Conservation (phyloP, 768 basidiomycete species). For the Podaxis mareebaensis region DNA sequence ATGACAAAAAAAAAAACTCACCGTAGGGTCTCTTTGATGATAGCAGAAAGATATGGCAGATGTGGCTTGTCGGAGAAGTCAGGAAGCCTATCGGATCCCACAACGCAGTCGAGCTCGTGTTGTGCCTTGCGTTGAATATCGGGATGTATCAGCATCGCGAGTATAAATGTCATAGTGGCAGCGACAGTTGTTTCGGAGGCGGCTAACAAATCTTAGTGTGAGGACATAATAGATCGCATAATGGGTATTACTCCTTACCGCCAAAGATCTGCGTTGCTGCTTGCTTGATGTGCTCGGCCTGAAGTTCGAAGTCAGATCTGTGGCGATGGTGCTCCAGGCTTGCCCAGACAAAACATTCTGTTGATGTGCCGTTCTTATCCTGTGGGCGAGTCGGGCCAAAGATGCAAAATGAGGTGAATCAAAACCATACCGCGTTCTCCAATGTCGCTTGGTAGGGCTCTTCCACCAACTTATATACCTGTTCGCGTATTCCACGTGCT, state of each 20-base stretch:
- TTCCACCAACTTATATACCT: neutral
- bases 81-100: constrained; percentile 23
- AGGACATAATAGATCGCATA: neutral
- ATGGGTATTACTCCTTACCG: neutral
- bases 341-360: neutral
- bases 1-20: neutral
- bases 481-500: neutral
- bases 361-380: neutral
- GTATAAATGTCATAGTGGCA: constrained; percentile 10
- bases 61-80: constrained; percentile 22
- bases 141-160: constrained; percentile 16
- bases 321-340: neutral
- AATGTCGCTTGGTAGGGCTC: neutral
- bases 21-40: constrained; percentile 25
- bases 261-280: constrained; percentile 3
- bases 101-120: constrained; percentile 26
- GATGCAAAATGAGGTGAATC: neutral
- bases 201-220: neutral
- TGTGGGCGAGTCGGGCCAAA: neutral
- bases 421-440: neutral
- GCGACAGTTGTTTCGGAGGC: constrained; percentile 1
- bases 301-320: neutral
- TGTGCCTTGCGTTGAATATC: constrained; percentile 23
- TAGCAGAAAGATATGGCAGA: constrained; percentile 24
- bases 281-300: neutral